Evolutionary conservation across 345 rosid species (phyloP).

Genomic region (Citrus unshiu): DNA sequence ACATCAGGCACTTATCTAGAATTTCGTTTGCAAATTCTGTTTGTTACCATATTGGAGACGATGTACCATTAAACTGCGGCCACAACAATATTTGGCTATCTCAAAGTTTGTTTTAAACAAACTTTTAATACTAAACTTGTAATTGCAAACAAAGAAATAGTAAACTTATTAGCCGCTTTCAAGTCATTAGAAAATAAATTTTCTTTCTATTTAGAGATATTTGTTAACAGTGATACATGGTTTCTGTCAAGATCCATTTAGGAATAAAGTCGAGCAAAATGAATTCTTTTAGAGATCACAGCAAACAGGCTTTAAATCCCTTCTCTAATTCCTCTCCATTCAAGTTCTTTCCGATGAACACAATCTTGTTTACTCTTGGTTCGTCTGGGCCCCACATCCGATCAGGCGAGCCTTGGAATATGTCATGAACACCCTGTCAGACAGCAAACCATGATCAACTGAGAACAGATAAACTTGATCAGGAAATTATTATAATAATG

Average conservation of each 20-base stretch:
- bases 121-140: too few species aligned
- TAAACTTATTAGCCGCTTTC: too few species aligned
- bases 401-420: slow-evolving; percentile 98
- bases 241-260: neutral
- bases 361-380: slow-evolving; percentile 75
- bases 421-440: slow-evolving; percentile 78
- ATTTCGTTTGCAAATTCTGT: neutral
- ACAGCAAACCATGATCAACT: neutral
- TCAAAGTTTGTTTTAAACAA: too few species aligned
- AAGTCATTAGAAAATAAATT: neutral
- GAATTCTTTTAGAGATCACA: slow-evolving; percentile 22
- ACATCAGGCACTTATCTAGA: neutral
- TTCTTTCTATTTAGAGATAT: neutral
- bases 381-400: slow-evolving; percentile 70
- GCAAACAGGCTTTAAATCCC: slow-evolving; percentile 81
- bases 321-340: slow-evolving; percentile 64
- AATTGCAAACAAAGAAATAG: too few species aligned
- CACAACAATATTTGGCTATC: neutral
- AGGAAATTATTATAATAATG: neutral
- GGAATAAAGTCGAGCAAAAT: neutral
- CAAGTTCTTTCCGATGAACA: slow-evolving; percentile 93
- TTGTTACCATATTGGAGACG: neutral
- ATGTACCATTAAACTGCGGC: neutral
- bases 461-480: neutral
- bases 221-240: neutral